Percentiles rank a stretch among this genome's conserved stretches.
phyloP scores from a whole-genome alignment of 208 protist species.

The Acanthamoeba castellanii region DNA sequence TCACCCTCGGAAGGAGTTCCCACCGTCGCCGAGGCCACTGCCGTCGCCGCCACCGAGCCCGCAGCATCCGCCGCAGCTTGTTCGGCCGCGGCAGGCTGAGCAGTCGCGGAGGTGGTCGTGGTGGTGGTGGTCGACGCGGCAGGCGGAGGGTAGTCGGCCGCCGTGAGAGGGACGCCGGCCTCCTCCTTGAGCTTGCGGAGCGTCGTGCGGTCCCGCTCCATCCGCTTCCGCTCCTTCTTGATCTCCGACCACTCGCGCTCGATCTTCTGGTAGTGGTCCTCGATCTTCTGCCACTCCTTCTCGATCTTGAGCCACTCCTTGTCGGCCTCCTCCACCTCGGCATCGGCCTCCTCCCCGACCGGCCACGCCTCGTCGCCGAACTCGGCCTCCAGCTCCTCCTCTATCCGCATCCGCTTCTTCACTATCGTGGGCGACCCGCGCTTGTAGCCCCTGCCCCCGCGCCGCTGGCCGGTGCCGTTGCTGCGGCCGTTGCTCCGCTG shows the following conservation, averaged over 20 bases:
- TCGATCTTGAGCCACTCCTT: constrained; percentile 64
- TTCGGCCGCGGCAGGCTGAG: not conserved
- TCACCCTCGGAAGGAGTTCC: no score
- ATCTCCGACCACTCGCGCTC: constrained; percentile 39
- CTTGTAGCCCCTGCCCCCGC: not conserved
- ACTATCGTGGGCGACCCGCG: not conserved
- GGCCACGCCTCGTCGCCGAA: constrained; percentile 45
- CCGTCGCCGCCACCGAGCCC: not conserved
- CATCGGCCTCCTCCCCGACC: not conserved
- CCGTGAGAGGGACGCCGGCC: not conserved
- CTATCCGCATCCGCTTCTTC: constrained; percentile 40
- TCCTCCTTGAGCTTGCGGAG: constrained; percentile 32
- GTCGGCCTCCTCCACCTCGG: constrained; percentile 24
- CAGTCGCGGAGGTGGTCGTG: not conserved
- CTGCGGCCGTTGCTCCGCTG: not conserved
- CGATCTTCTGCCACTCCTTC: constrained; percentile 74
- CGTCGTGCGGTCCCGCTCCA: not conserved
- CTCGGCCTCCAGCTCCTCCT: constrained; percentile 55
- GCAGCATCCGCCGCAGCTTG: no score
- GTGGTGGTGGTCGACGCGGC: not conserved
- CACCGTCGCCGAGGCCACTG: no score
- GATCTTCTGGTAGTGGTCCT: constrained; percentile 71
- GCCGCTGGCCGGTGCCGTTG: not conserved
- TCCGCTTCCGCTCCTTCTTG: constrained; percentile 50
- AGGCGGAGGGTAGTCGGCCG: not conserved